Evolutionary conservation across 2,329 filamentous ascomycete species (phyloP).

Genomic region (Raffaelea albimanens): DNA sequence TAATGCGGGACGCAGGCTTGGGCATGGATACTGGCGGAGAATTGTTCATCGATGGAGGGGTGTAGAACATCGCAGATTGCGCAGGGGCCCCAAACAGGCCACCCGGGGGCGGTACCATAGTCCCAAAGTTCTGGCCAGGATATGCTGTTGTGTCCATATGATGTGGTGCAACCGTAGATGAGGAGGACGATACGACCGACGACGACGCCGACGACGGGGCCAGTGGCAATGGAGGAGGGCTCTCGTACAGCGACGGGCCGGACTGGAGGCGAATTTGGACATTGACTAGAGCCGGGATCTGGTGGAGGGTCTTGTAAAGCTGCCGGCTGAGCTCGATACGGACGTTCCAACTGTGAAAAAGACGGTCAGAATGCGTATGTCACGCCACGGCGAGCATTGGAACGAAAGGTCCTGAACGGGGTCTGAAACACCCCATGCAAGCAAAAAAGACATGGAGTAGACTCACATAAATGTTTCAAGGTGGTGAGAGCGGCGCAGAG

Average conservation of each 20-base stretch:
- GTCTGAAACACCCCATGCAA: no score
- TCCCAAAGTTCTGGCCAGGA: no score
- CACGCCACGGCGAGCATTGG: no score
- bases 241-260: slow-evolving; percentile 44
- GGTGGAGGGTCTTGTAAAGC: slow-evolving; percentile 47
- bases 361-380: not conserved
- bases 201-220: slow-evolving; percentile 9
- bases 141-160: slow-evolving; percentile 5
- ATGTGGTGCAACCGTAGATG: slow-evolving; percentile 4
- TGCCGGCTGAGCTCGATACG: slow-evolving; percentile 51
- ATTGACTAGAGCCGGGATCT: slow-evolving; percentile 39
- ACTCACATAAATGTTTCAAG: slow-evolving; percentile 49
- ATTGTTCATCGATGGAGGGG: slow-evolving; percentile 15
- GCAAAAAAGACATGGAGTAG: not conserved
- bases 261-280: slow-evolving; percentile 50
- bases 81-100: slow-evolving; percentile 1
- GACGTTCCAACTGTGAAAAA: slow-evolving; percentile 47
- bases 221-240: slow-evolving; percentile 36
- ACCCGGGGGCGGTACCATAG: no score
- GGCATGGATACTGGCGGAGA: slow-evolving; percentile 23
- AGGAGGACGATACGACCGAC: not conserved
- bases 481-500: slow-evolving; percentile 42
- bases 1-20: slow-evolving; percentile 26
- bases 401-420: no score
- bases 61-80: slow-evolving; percentile 15